Conservation (phyloP, 257 asterid species). For the Scutellaria barbata region DNA sequence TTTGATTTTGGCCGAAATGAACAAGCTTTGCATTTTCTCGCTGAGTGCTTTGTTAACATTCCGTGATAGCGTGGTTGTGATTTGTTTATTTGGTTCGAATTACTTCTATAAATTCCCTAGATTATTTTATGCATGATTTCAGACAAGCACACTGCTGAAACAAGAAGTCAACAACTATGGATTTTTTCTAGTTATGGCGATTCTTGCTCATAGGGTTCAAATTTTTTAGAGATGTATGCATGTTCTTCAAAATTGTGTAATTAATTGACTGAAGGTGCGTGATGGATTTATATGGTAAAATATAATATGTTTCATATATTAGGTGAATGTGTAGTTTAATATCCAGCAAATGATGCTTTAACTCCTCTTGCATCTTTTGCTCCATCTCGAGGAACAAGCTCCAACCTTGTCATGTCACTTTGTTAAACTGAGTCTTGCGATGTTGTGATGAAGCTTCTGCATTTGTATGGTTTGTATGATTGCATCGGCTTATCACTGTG, state of each 20-base stretch:
- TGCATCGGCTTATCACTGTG: background rate
- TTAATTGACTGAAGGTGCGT: background rate
- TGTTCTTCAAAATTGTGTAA: conserved; percentile 1
- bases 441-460: background rate
- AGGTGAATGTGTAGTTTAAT: background rate
- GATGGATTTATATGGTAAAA: background rate
- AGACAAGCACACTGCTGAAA: background rate
- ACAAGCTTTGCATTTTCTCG: background rate
- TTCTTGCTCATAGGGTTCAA: background rate
- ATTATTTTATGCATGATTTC: background rate
- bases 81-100: background rate
- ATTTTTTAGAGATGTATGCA: background rate
- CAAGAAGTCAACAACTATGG: background rate
- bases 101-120: background rate
- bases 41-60: too few species aligned
- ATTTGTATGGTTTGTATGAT: background rate
- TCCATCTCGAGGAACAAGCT: background rate
- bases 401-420: background rate
- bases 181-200: background rate
- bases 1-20: background rate
- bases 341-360: background rate
- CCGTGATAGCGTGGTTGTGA: too few species aligned
- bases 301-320: background rate
- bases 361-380: conserved; percentile 12
- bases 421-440: background rate